Evolutionary conservation across 306 rosid genomes (phyloP), one percentile per base, ranked within the genome.

Genomic region (Quercus parvula): DNA sequence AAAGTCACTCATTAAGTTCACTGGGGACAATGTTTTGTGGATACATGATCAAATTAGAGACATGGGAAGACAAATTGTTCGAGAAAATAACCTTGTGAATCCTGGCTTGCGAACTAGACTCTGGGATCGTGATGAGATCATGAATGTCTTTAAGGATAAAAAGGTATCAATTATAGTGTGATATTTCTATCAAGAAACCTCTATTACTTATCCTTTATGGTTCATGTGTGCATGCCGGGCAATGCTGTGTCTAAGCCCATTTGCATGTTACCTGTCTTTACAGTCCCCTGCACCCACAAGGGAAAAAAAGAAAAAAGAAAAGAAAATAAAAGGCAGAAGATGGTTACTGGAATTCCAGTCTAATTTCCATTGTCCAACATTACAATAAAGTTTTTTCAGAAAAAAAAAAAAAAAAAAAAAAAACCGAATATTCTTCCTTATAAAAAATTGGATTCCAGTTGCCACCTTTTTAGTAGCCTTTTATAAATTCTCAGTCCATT

Each of bases 41-140:
- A 80, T 90, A 87, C 94, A 90, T 25, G 94, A 90, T 75, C 92
- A 87, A 70, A 33, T 91, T 75, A 85, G 91, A 76, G 92, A 88
- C 78, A 87, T 88, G 92, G 95, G 92, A 44, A 82, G 87, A 71
- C 91, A 90, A 68, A 87, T 91, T 57, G 90, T 87, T 78, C 30
- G 0, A 18, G 17, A 69, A 3, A 84, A 82, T 38, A 33, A 55
- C 28, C 7, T 71, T 18, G 19, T 18, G 3, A 74, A 87, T 76
- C 79, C 85, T 4, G 81, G 82, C 56, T 30, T 24, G 61, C 85
- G 85, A 27, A 87, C 90, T 57, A 82, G 95, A 82, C 73, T 91
- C 11, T 91, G 95, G 95, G 81, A 85, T 70, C 85, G 80, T 57
- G 71, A 41, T 24, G 90, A 89, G 61, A 91, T 88, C 79, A 38